These are phyloP conservation scores for Chytriomyces sp. DNA, from an alignment of 192 early-diverging fungal species.

Conservation along the genomic window DNA sequence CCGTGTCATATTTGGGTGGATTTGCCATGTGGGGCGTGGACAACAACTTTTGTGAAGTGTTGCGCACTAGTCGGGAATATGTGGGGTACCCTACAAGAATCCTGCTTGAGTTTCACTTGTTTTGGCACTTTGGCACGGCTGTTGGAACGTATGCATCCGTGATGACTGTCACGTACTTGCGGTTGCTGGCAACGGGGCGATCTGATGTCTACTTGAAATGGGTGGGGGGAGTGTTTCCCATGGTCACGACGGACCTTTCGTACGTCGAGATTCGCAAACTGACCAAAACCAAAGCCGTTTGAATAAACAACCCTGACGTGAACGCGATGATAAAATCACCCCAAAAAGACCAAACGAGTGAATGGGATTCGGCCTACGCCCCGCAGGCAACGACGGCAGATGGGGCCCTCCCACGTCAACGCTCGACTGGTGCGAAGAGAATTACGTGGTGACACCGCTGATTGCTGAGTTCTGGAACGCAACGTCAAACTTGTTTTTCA, in stretches of 20 bases:
- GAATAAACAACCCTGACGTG: too few species aligned
- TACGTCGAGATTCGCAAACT: background rate
- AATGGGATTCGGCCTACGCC: slow-evolving; percentile 39
- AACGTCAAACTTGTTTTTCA: slow-evolving; percentile 62
- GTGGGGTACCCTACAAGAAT: slow-evolving; percentile 59
- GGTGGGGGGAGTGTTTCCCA: slow-evolving; percentile 19
- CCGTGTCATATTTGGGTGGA: slow-evolving; percentile 20
- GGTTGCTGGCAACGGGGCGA: slow-evolving; percentile 42
- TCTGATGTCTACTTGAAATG: slow-evolving; percentile 38
- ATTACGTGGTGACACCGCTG: slow-evolving; percentile 13
- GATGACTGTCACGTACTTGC: slow-evolving; percentile 35
- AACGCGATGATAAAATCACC: too few species aligned
- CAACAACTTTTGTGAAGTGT: slow-evolving; percentile 68
- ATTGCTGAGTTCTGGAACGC: slow-evolving; percentile 69
- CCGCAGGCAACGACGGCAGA: slow-evolving; percentile 35
- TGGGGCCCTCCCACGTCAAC: slow-evolving; percentile 32
- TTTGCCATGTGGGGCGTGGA: slow-evolving; percentile 85
- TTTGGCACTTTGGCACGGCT: slow-evolving; percentile 57
- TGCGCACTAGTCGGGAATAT: slow-evolving; percentile 55
- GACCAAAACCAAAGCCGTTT: background rate
- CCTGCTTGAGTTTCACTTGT: slow-evolving; percentile 54
- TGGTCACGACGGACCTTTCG: background rate
- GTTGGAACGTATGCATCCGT: slow-evolving; percentile 41
- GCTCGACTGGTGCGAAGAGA: slow-evolving; percentile 78
- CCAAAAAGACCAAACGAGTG: too few species aligned